phyloP scores from a whole-genome alignment of 352 stramenopile species.

The Pythium rhizo-oryzae region DNA sequence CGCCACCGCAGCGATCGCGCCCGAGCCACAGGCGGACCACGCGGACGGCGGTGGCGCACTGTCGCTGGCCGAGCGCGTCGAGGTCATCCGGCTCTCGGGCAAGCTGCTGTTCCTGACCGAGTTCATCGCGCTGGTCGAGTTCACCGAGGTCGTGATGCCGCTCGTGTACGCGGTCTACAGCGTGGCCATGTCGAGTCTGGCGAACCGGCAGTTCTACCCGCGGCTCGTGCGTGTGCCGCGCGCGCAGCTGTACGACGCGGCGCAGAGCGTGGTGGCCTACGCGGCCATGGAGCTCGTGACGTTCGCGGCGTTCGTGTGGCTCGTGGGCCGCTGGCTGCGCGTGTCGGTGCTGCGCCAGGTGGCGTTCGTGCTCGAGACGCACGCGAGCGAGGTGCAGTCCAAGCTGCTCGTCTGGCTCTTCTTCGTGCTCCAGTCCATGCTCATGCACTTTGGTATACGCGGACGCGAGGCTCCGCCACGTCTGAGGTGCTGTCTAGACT shows the following conservation, averaged over 20 bases:
- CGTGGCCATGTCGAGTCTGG: conserved; percentile 7
- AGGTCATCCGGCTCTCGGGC: conserved; percentile 2
- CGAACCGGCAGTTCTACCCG: conserved; percentile 18
- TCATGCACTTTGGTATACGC: conserved; percentile 35
- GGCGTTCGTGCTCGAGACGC: conserved; percentile 37
- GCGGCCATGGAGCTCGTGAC: conserved; percentile 16
- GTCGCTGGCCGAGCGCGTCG: conserved; percentile 12
- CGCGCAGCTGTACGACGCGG: neutral
- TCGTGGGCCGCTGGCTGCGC: conserved; percentile 9
- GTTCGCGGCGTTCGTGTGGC: neutral
- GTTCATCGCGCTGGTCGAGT: conserved; percentile 23
- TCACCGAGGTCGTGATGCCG: conserved; percentile 26
- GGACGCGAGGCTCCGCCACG: too few relatives aligned
- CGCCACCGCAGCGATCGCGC: too few relatives aligned
- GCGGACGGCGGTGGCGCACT: neutral
- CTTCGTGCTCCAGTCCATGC: conserved; percentile 38
- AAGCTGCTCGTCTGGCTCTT: conserved; percentile 39
- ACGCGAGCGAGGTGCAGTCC: conserved; percentile 29
- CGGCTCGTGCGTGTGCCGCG: neutral
- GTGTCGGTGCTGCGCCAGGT: conserved; percentile 34
- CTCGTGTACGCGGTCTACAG: conserved; percentile 20
- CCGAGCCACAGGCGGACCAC: too few relatives aligned
- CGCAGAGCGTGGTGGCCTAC: conserved; percentile 10
- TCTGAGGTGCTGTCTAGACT: too few relatives aligned
- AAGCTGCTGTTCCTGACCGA: conserved; percentile 20